Conservation (phyloP, 1,139 yeast genomes). For the Schizosaccharomyces versatilis region DNA sequence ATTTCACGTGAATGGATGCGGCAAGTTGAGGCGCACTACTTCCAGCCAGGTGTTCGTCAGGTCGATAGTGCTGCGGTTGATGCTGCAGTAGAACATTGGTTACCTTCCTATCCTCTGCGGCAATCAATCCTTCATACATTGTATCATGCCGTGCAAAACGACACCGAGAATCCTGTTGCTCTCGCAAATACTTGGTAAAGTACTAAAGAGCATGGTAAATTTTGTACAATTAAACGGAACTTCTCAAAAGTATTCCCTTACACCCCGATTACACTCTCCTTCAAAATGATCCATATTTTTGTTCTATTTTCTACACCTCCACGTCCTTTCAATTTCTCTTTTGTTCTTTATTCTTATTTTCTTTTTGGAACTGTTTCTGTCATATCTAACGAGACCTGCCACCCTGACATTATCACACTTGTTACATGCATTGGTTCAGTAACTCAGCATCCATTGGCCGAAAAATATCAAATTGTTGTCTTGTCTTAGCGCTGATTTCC, state of each 20-base stretch:
- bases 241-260: not conserved
- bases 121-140: not conserved
- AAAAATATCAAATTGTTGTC: no score
- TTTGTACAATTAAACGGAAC: no score
- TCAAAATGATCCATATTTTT: no score
- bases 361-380: not conserved
- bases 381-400: not conserved
- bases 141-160: not conserved
- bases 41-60: not conserved
- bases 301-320: not conserved
- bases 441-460: no score
- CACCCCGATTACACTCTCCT: not conserved
- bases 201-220: not conserved
- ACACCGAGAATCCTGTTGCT: not conserved
- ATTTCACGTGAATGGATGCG: constrained; percentile 7
- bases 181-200: constrained; percentile 1
- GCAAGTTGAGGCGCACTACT: constrained; percentile 4
- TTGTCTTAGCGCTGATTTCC: no score
- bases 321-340: not conserved
- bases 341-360: not conserved
- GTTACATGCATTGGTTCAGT: no score
- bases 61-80: not conserved
- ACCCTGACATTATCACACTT: not conserved
- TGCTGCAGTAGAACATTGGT: not conserved
- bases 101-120: not conserved